These are phyloP conservation scores for Lonicera japonica DNA, from an alignment of 129 eudicot species.

Conservation along the genomic window DNA sequence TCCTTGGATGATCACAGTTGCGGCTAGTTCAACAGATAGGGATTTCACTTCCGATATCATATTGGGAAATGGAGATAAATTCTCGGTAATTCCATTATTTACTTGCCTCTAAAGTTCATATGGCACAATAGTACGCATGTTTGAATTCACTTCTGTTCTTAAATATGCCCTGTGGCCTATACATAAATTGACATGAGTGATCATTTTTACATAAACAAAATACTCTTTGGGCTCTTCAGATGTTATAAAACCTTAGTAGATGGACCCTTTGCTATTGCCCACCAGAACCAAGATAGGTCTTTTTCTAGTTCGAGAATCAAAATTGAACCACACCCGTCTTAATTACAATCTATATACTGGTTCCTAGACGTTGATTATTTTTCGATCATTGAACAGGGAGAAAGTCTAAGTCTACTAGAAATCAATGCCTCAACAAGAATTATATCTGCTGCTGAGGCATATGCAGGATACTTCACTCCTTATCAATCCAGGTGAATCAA, in stretches of 20 bases:
- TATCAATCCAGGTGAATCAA: slow-evolving; percentile 96
- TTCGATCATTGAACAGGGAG: slow-evolving; percentile 45
- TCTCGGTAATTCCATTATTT: neutral
- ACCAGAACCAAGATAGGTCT: no score
- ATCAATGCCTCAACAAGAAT: slow-evolving; percentile 47
- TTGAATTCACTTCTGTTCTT: neutral
- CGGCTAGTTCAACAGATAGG: slow-evolving; percentile 76
- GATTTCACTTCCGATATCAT: slow-evolving; percentile 55
- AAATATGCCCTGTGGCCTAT: no score
- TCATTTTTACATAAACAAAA: no score
- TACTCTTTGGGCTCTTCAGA: no score
- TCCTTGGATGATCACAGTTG: slow-evolving; percentile 90
- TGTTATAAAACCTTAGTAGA: no score
- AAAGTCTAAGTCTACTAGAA: slow-evolving; percentile 53
- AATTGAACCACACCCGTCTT: no score
- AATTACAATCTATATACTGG: no score
- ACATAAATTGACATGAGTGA: no score
- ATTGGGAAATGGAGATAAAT: slow-evolving; percentile 56
- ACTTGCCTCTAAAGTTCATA: no score
- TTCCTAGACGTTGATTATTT: slow-evolving; percentile 1
- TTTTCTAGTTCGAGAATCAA: no score
- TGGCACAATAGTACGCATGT: no score
- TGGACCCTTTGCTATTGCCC: no score
- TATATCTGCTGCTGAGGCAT: slow-evolving; percentile 67
- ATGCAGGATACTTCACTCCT: slow-evolving; percentile 75